phyloP scores from a whole-genome alignment of 306 rosid species.

The Neltuma alba region DNA sequence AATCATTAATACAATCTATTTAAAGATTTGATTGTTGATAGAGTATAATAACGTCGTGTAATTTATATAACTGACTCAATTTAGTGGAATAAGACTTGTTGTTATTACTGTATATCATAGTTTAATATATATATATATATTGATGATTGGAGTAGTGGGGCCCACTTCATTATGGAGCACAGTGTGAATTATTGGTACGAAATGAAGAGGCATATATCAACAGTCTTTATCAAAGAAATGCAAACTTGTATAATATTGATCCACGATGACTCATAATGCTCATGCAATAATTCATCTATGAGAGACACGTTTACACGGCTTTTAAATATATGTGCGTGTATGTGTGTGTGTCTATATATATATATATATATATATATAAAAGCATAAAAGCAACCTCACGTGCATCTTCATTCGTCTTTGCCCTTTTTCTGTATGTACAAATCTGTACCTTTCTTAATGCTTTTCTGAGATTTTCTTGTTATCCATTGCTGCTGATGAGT shows the following conservation, averaged over 20 bases:
- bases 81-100: too few species aligned
- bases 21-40: too few species aligned
- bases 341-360: not conserved
- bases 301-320: not conserved
- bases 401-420: not conserved
- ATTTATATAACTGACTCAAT: too few species aligned
- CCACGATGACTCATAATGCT: conserved; percentile 4
- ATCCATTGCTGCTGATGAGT: not conserved
- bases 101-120: too few species aligned
- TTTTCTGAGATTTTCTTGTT: not conserved
- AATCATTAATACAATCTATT: too few species aligned
- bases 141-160: not conserved
- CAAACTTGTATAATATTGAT: not conserved
- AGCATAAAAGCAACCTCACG: not conserved
- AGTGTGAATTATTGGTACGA: conserved; percentile 22
- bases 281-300: conserved; percentile 30
- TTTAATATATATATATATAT: too few species aligned
- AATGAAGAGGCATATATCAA: not conserved
- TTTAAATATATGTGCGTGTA: not conserved
- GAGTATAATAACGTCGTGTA: too few species aligned
- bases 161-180: conserved; percentile 23
- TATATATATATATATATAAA: not conserved
- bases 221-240: conserved; percentile 9
- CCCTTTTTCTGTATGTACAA: not conserved
- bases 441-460: not conserved